Conservation (phyloP, 2,329 filamentous ascomycete genomes). For the Balansia obtecta region DNA sequence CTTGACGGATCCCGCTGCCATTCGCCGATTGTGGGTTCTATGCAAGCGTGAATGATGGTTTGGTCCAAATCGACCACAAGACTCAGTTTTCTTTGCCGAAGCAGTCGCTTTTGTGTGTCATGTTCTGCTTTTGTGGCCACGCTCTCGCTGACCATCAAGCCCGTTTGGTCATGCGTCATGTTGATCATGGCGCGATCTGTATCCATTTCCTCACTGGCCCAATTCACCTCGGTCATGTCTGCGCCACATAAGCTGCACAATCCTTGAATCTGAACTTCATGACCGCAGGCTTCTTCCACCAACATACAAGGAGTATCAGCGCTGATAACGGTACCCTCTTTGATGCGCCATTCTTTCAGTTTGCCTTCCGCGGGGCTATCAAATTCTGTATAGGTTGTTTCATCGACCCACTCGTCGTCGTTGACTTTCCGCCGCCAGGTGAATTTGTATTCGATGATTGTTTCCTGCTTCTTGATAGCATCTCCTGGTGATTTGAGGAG, state of each 20-base stretch:
- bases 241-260: conserved; percentile 88
- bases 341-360: conserved; percentile 64
- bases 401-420: conserved; percentile 47
- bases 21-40: conserved; percentile 90
- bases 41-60: conserved; percentile 95
- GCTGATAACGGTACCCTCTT: conserved; percentile 50
- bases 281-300: conserved; percentile 82
- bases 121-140: conserved; percentile 76
- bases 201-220: conserved; percentile 68
- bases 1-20: conserved; percentile 85
- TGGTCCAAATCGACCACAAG: conserved; percentile 95
- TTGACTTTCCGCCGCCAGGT: conserved; percentile 66
- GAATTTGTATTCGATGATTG: conserved; percentile 80
- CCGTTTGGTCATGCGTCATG: conserved; percentile 86
- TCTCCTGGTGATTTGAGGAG: conserved; percentile 69
- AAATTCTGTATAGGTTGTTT: conserved; percentile 64
- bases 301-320: conserved; percentile 51
- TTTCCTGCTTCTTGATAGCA: conserved; percentile 59
- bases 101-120: conserved; percentile 70
- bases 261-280: conserved; percentile 82
- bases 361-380: conserved; percentile 74
- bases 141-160: conserved; percentile 69
- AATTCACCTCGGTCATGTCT: conserved; percentile 87
- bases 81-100: conserved; percentile 73
- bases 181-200: conserved; percentile 83